phyloP scores from a whole-genome alignment of 805 yeast species.

The Yamadazyma sp. region DNA sequence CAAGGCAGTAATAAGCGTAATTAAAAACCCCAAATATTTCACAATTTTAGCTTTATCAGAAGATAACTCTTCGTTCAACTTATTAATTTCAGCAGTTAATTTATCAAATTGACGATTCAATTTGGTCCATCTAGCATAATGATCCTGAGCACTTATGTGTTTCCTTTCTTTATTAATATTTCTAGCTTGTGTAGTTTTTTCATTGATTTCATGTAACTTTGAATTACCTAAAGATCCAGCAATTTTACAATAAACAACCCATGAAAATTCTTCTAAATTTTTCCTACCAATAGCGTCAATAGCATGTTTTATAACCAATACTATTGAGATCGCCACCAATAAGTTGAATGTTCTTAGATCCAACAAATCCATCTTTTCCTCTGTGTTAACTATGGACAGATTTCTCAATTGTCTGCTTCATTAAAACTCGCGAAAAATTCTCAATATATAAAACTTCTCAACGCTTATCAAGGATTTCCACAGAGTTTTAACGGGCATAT shows the following conservation, averaged over 20 bases:
- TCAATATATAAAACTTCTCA: no score
- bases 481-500: no score
- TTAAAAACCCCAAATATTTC: constrained; percentile 25
- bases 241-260: constrained; percentile 35
- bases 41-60: constrained; percentile 32
- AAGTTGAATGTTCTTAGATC: constrained; percentile 35
- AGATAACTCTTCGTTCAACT: constrained; percentile 37
- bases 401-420: no score
- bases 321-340: constrained; percentile 27
- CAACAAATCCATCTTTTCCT: constrained; percentile 11
- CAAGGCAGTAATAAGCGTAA: constrained; percentile 40
- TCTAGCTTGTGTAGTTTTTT: constrained; percentile 42
- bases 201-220: constrained; percentile 20
- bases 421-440: no score
- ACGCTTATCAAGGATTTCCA: no score
- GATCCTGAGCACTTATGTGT: constrained; percentile 79
- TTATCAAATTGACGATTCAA: constrained; percentile 70
- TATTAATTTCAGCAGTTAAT: constrained; percentile 49
- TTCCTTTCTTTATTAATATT: constrained; percentile 52
- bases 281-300: constrained; percentile 36
- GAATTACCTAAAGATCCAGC: constrained; percentile 34
- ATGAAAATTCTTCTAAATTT: constrained; percentile 28
- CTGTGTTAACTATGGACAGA: no score
- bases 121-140: constrained; percentile 95
- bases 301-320: constrained; percentile 35